phyloP scores from a whole-genome alignment of 1,139 yeast genomes.

The Zygosaccharomyces pseudobailii region DNA sequence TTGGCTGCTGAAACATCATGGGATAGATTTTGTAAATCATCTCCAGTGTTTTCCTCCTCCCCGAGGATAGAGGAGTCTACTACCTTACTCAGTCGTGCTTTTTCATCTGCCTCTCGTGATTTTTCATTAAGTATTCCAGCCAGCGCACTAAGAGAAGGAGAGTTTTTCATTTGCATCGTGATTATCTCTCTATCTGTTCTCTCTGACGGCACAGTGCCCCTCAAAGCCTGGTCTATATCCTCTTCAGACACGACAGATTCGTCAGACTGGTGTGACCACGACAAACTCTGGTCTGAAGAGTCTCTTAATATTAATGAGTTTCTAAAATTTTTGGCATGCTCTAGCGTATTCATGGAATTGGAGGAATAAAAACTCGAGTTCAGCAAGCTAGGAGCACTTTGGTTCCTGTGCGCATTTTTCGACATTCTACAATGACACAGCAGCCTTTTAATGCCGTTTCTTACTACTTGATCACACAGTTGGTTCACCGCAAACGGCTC shows the following conservation, averaged over 20 bases:
- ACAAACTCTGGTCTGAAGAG: constrained; percentile 20
- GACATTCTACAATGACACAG: not conserved
- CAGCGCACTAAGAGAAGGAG: constrained; percentile 41
- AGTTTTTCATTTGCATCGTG: constrained; percentile 40
- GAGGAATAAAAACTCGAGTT: constrained; percentile 33
- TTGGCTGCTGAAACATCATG: constrained; percentile 11
- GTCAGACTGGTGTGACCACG: constrained; percentile 6
- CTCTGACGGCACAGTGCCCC: not conserved
- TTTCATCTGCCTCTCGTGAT: constrained; percentile 28
- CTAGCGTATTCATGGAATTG: constrained; percentile 31
- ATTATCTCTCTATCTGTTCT: constrained; percentile 17
- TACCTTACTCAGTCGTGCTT: constrained; percentile 17
- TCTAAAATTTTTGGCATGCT: constrained; percentile 47
- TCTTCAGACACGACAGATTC: constrained; percentile 1
- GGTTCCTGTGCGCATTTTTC: not conserved
- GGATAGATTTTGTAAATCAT: not conserved
- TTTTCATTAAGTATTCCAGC: constrained; percentile 38
- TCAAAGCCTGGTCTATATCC: not conserved
- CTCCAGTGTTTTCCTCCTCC: constrained; percentile 30
- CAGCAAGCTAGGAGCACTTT: constrained; percentile 8
- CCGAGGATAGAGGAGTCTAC: constrained; percentile 20
- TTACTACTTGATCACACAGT: not conserved
- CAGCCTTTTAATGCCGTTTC: not conserved
- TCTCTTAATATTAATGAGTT: constrained; percentile 42
- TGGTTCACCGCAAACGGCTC: not conserved